Base-by-base conservation (phyloP, 2,329 filamentous ascomycete species). In the Aspergillus texensis region DNA sequence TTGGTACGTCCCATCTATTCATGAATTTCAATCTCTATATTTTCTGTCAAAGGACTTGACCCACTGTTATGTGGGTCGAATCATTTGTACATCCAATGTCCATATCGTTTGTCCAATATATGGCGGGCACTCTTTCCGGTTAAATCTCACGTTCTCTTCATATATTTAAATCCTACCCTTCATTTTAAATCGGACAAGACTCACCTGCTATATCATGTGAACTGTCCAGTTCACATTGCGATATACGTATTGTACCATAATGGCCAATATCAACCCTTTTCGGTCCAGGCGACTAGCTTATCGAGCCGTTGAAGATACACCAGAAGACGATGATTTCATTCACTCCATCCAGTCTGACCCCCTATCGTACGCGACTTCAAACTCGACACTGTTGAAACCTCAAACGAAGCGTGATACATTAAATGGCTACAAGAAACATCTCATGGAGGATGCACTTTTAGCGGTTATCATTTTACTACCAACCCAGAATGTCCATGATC, bases 251-350 rank as follows among this genome's bases (percentile, higher is more conserved):
- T n/a, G 16, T 53, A n/a, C 19, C 30, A 54, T 36, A 8, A 54
- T 36, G 52, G 36, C 52, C 9, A 34, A 10, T 10, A 26, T 54
- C 52, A 54, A 36, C 19, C 58, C 58, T 11, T 64, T 56, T 34
- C 60, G 26, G 26, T 64, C 66, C 16, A 34, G 36, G 2, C 62
- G 59, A 19, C 65, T 68, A 11, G 10, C 63, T 53, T 68, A 65
- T 48, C 59, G 65, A 55, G 61, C 66, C 28, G 28, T 52, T 54
- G 66, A 68, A 55, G 56, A 65, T 50, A 52, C 43, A 2, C 58
- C 60, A n/a, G 65, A 60, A 24, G 65, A 68, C 26, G 60, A 64
- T 8, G 39, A 55, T 46, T 68, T 67, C 14, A 14, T 68, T 12
- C 56, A 66, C 2, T 36, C 19, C 10, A 34, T 54, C 30, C 52